Evolutionary conservation across 805 yeast species (phyloP), one percentile per base, ranked within the genome.

Genomic region (Hyphopichia homilentoma): DNA sequence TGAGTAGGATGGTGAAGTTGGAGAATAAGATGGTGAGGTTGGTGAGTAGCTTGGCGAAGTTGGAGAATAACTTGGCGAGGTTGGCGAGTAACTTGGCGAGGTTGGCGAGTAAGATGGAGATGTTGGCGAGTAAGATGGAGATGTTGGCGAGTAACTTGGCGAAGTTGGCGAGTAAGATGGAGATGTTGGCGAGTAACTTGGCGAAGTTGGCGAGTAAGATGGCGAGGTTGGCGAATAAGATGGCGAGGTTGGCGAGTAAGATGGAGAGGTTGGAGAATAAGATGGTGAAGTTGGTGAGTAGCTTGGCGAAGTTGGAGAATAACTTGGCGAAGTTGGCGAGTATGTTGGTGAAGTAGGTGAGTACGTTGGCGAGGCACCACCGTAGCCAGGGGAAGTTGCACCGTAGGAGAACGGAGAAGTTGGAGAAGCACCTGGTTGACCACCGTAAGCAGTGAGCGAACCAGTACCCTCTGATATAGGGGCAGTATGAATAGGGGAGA

Each of bases 401-500:
- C 71, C 73, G 43, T 64, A 65, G 13, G 82, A 75, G 55, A 71
- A 72, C 45, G 81, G 80, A 2, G 80, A 73, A 2, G 79, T 68
- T 14, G 79, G 74, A n/a, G 69, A 54, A 31, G 70, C 56, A 4
- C 69, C 55, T 12, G 71, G 68, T 41, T 66, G 73, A 32, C 95
- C 95, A 41, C 93, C 89, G 52, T 87, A 87, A 40, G 86, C 88
- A 7, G 95, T 85, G 47, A 87, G 82, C 5, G 94, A 94, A 35
- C 95, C 95, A 20, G 81, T 70, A 34, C 71, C 68, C 36, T 80
- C 87, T 37, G 84, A 88, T 27, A 75, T 74, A 33, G 81, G 75
- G 45, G 96, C 95, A 20, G 96, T 78, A 40, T 88, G 93, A 57
- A 93, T 71, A 35, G 98, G 98, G 30, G 98, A 93, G 71, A 93